Conservation (phyloP, 2,329 filamentous ascomycete genomes). For the Exophiala lecanii-corni region DNA sequence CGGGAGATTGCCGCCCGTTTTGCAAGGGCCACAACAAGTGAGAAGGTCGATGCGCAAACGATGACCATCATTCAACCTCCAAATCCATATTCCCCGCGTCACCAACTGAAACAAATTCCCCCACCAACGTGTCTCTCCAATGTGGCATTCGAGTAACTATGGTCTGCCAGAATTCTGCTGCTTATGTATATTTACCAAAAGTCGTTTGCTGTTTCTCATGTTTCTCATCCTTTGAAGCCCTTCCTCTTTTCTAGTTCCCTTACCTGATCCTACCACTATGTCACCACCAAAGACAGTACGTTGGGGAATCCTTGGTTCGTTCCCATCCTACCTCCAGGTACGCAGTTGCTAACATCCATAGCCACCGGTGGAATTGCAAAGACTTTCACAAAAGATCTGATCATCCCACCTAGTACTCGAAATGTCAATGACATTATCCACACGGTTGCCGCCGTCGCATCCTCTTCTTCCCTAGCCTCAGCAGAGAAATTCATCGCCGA, state of each 20-base stretch:
- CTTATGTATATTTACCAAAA: too few relatives aligned
- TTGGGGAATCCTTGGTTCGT: slow-evolving; percentile 25
- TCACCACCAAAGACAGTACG: slow-evolving; percentile 16
- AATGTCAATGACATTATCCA: slow-evolving; percentile 69
- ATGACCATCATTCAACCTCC: too few relatives aligned
- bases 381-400: slow-evolving; percentile 71
- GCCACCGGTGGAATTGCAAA: slow-evolving; percentile 43
- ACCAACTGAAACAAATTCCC: background rate
- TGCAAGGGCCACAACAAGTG: too few relatives aligned
- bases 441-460: slow-evolving; percentile 72
- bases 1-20: too few relatives aligned
- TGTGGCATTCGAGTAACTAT: too few relatives aligned
- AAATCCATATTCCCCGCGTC: background rate
- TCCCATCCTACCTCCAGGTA: background rate
- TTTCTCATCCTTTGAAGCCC: background rate
- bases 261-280: slow-evolving; percentile 4
- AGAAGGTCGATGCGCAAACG: too few relatives aligned
- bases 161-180: too few relatives aligned
- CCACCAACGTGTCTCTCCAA: too few relatives aligned
- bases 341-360: slow-evolving; percentile 22
- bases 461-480: slow-evolving; percentile 65
- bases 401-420: slow-evolving; percentile 66
- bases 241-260: background rate
- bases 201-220: background rate
- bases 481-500: slow-evolving; percentile 69